Percentiles rank a stretch among this genome's conserved stretches.
These are phyloP conservation scores for Asparagopsis taxiformis DNA, from an alignment of 31 red algal species.

Conservation along the genomic window DNA sequence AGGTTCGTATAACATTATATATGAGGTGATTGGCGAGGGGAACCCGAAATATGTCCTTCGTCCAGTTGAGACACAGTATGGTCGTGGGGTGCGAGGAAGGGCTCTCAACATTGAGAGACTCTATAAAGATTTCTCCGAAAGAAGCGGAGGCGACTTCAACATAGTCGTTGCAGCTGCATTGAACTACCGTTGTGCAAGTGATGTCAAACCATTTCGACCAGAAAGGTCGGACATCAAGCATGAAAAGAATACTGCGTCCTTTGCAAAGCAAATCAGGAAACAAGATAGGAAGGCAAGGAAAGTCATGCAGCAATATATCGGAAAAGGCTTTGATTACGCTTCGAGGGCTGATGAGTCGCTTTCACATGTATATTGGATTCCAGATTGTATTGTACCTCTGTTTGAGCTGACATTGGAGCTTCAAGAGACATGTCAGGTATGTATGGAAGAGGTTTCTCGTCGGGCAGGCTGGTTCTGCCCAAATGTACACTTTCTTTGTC, in stretches of 20 bases:
- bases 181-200: not conserved
- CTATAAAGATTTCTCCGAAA: not conserved
- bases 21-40: not conserved
- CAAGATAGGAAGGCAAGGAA: not conserved
- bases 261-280: not conserved
- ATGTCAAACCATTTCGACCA: slow-evolving; percentile 12
- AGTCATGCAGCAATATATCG: not conserved
- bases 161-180: slow-evolving; percentile 24
- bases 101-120: slow-evolving; percentile 7
- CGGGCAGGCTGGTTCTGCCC: slow-evolving; percentile 34
- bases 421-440: slow-evolving; percentile 17
- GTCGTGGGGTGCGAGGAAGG: slow-evolving; percentile 1
- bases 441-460: slow-evolving; percentile 19
- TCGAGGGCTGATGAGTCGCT: not conserved
- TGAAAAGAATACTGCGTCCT: not conserved
- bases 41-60: not conserved
- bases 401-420: slow-evolving; percentile 14
- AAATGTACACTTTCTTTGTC: slow-evolving; percentile 36
- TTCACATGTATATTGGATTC: slow-evolving; percentile 32
- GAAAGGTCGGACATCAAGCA: not conserved
- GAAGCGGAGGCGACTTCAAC: not conserved
- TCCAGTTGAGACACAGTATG: slow-evolving; percentile 8
- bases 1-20: slow-evolving; percentile 36
- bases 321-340: slow-evolving; percentile 8
- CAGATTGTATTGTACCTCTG: slow-evolving; percentile 21